These are phyloP conservation scores for Marasmius tenuissimus DNA, from an alignment of 1,284 basidiomycete genomes.

Conservation along the genomic window DNA sequence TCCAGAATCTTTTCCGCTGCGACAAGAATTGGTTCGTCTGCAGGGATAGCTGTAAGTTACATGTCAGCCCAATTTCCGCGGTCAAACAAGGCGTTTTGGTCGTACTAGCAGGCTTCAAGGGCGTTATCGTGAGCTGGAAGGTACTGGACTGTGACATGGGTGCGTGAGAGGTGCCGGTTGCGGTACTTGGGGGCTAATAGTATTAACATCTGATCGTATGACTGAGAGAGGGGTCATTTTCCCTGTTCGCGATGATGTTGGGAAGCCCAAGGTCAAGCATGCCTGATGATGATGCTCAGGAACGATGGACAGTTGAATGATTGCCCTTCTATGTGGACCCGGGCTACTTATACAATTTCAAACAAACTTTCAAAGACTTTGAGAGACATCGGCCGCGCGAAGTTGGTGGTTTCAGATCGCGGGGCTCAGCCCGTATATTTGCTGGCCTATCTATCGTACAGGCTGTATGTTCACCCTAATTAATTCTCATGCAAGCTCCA, in stretches of 20 bases:
- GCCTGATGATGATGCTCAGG: too few relatives aligned
- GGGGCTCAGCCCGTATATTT: background rate
- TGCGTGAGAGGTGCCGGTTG: background rate
- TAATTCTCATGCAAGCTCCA: conserved; percentile 45
- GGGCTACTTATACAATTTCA: too few relatives aligned
- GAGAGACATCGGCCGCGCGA: too few relatives aligned
- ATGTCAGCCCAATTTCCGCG: too few relatives aligned
- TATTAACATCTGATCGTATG: background rate
- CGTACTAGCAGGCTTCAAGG: conserved; percentile 44
- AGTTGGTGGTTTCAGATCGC: too few relatives aligned
- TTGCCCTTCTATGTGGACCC: too few relatives aligned
- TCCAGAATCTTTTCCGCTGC: conserved; percentile 57
- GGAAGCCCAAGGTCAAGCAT: too few relatives aligned
- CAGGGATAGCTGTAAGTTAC: conserved; percentile 49
- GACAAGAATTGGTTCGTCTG: conserved; percentile 55
- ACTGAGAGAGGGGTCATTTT: background rate
- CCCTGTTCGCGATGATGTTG: too few relatives aligned
- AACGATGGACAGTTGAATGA: too few relatives aligned
- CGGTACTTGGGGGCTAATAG: background rate
- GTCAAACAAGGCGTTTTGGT: background rate
- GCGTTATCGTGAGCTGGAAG: conserved; percentile 39
- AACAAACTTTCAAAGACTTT: too few relatives aligned
- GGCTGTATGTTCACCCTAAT: background rate
- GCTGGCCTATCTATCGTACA: background rate
- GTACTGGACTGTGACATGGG: background rate